Evolutionary conservation across 1,139 yeast genomes (phyloP).

Genomic region (Geotrichum histeridarum): DNA sequence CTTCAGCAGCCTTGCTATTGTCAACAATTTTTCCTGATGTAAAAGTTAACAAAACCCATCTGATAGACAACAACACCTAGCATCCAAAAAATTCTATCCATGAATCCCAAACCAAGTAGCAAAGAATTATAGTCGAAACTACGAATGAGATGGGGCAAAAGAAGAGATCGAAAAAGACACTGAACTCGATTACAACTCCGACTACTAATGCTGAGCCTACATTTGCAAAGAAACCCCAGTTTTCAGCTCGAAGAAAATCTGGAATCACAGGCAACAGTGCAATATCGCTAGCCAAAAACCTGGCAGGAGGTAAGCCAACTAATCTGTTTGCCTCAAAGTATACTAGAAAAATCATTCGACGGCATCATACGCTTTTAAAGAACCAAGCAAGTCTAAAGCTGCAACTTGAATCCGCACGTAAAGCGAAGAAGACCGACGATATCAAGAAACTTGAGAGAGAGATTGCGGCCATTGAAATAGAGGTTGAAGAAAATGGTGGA

Average conservation of each 20-base stretch:
- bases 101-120: too few relatives aligned
- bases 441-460: constrained; percentile 94
- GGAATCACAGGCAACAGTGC: constrained; percentile 17
- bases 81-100: too few relatives aligned
- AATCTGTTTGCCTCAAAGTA: constrained; percentile 24
- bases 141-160: constrained; percentile 1
- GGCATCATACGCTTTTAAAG: constrained; percentile 37
- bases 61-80: too few relatives aligned
- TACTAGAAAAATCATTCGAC: constrained; percentile 34
- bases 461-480: constrained; percentile 54
- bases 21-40: too few relatives aligned
- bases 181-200: not conserved
- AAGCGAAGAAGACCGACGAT: constrained; percentile 62
- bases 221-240: constrained; percentile 6
- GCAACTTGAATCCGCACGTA: constrained; percentile 11
- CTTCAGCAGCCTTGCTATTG: too few relatives aligned
- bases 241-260: constrained; percentile 15
- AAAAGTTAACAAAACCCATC: too few relatives aligned
- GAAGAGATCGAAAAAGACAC: not conserved
- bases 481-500: constrained; percentile 39
- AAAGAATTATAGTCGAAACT: too few relatives aligned
- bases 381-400: constrained; percentile 27
- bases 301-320: constrained; percentile 9
- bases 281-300: constrained; percentile 16
- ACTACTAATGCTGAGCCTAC: too few relatives aligned